Evolutionary conservation across 768 basidiomycete genomes (phyloP).

Genomic region (Leccinum disarticulatum): DNA sequence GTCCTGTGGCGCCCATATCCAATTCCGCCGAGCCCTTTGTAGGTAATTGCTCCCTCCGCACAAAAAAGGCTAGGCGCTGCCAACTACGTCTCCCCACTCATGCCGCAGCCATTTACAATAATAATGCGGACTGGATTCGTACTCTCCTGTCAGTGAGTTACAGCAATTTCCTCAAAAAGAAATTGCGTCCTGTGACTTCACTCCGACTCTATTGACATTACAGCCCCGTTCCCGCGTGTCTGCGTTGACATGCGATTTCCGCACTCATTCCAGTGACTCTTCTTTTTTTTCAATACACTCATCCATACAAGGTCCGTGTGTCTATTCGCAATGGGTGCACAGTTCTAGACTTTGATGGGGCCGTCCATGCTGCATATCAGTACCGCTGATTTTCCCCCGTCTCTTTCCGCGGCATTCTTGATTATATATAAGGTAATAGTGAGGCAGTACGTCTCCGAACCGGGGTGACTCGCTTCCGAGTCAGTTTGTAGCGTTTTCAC

Average conservation of each 20-base stretch:
- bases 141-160: constrained; percentile 20
- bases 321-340: background rate
- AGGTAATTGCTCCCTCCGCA: background rate
- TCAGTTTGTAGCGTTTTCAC: constrained; percentile 13
- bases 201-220: constrained; percentile 13
- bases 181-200: constrained; percentile 13
- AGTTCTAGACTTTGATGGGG: background rate
- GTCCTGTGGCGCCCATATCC: background rate
- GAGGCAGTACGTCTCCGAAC: constrained; percentile 18
- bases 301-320: background rate
- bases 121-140: constrained; percentile 10
- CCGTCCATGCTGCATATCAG: constrained; percentile 1
- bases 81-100: background rate
- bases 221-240: constrained; percentile 27
- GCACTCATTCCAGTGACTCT: constrained; percentile 9
- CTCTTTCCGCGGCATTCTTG: constrained; percentile 11
- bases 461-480: constrained; percentile 6
- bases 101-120: constrained; percentile 1
- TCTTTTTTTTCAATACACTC: background rate
- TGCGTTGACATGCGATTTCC: constrained; percentile 18
- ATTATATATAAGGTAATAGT: constrained; percentile 10
- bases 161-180: constrained; percentile 22
- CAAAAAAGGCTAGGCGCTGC: background rate
- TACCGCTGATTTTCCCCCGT: constrained; percentile 1
- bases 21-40: background rate